Evolutionary conservation across 257 asterid genomes (phyloP), one percentile per base, ranked within the genome.

Genomic region (Rauvolfia tetraphylla): DNA sequence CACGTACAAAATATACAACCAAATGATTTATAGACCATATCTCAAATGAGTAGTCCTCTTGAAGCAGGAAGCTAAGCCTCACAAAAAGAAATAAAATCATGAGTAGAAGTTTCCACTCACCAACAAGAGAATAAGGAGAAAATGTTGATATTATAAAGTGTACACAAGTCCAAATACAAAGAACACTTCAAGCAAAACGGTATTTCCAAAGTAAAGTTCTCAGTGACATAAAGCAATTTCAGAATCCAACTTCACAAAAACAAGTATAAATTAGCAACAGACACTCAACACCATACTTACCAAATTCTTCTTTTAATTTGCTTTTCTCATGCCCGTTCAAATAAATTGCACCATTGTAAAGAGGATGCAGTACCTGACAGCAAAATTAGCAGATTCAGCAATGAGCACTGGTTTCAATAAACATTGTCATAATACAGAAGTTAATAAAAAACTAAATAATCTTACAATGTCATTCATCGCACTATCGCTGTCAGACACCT

Each of bases 281-380:
- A 20, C 20, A 41, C 9, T 57, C 44, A 80, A 67, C 72, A 71
- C 33, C 68, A 62, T 76, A 67, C 97, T 85, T 84, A 95, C 99
- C 98, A 66, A 89, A 89, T 79, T 89, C 92, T 83, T 93, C 98
- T 84, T 89, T 93, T 88, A 95, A 83, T 86, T 84, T 86, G 84
- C 81, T 84, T 84, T 82, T 95, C 81, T 95, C 97, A 85, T 86
- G 87, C 78, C 72, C 71, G 76, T 87, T 86, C 90, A 95, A 82
- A 87, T 88, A 93, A 78, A 91, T 80, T 48, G 78, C 80, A 68
- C 93, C 91, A 72, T 86, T 90, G 65, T 90, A 90, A 51, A 95
- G 91, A 77, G 89, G 85, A 81, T 87, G 86, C 8, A 86, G 73
- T 74, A 89, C 93, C 99, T 95, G 94, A 77, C 73, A 78, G 39